Percentiles rank a stretch among this genome's conserved stretches.
These are phyloP conservation scores for Cystobasidium sp. DNA, from an alignment of 1,284 basidiomycete species.

Conservation along the genomic window DNA sequence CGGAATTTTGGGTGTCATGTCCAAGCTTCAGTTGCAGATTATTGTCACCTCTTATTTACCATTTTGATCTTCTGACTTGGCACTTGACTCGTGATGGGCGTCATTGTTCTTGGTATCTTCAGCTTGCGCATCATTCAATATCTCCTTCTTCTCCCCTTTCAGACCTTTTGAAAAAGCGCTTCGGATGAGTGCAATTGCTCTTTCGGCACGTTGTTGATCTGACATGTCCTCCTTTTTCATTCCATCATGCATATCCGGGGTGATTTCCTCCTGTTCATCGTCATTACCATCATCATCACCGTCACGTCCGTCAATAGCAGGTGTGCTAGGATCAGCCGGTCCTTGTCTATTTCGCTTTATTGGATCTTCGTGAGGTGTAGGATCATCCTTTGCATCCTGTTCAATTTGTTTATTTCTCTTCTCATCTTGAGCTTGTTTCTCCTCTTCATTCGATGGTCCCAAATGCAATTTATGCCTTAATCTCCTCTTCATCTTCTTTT, in stretches of 20 bases:
- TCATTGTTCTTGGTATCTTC: not conserved
- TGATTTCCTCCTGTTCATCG: conserved; percentile 46
- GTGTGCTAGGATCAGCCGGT: conserved; percentile 4
- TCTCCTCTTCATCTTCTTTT: conserved; percentile 51
- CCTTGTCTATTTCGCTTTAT: not conserved
- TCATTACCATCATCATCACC: conserved; percentile 8
- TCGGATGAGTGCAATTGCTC: conserved; percentile 50
- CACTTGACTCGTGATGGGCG: not conserved
- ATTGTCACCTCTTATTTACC: not conserved
- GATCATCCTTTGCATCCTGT: conserved; percentile 17
- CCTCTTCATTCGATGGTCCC: conserved; percentile 27
- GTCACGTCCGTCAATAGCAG: conserved; percentile 1
- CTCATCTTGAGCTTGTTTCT: conserved; percentile 29
- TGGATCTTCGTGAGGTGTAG: not conserved
- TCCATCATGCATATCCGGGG: conserved; percentile 48
- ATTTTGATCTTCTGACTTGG: too few species aligned
- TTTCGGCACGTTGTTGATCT: conserved; percentile 50
- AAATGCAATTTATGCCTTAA: conserved; percentile 51
- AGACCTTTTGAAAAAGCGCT: conserved; percentile 46
- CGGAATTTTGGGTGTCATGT: too few species aligned
- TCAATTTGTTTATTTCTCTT: conserved; percentile 47
- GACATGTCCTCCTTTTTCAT: conserved; percentile 50
- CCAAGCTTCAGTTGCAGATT: not conserved
- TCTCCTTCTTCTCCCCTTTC: conserved; percentile 38
- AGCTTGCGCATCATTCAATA: conserved; percentile 17